Percentiles rank a stretch among this genome's conserved stretches.
Conservation (phyloP, 108 stramenopile species). For the Stephanodiscus triporus region DNA sequence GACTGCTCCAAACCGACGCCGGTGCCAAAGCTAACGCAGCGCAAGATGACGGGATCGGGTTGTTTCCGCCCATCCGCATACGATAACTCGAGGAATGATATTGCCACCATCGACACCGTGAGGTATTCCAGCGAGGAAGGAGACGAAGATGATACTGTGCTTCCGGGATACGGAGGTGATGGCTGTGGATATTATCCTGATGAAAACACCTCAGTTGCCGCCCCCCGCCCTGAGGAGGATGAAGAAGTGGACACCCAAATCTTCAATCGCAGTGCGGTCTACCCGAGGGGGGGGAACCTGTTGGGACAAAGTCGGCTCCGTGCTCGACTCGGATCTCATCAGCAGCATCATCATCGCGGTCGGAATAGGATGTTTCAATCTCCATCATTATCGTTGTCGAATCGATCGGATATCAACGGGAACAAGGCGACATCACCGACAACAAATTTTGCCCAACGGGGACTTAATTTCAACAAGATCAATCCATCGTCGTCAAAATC, state of each 20-base stretch:
- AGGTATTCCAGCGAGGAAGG: conserved; percentile 23
- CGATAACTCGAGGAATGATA: background rate
- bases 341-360: conserved; percentile 12
- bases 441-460: background rate
- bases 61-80: background rate
- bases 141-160: background rate
- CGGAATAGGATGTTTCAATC: background rate
- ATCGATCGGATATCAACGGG: conserved; percentile 17
- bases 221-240: background rate
- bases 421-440: conserved; percentile 1
- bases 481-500: background rate
- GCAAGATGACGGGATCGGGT: background rate
- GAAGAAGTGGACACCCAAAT: background rate
- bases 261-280: background rate
- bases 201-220: background rate
- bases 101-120: background rate
- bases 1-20: background rate
- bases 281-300: background rate
- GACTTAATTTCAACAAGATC: conserved; percentile 1
- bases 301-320: conserved; percentile 15
- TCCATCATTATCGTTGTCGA: background rate
- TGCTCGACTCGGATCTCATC: background rate
- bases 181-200: background rate
- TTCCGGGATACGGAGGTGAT: background rate
- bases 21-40: conserved; percentile 4